Base-by-base conservation (phyloP, 2,329 filamentous ascomycete species). In the Apiospora marii region DNA sequence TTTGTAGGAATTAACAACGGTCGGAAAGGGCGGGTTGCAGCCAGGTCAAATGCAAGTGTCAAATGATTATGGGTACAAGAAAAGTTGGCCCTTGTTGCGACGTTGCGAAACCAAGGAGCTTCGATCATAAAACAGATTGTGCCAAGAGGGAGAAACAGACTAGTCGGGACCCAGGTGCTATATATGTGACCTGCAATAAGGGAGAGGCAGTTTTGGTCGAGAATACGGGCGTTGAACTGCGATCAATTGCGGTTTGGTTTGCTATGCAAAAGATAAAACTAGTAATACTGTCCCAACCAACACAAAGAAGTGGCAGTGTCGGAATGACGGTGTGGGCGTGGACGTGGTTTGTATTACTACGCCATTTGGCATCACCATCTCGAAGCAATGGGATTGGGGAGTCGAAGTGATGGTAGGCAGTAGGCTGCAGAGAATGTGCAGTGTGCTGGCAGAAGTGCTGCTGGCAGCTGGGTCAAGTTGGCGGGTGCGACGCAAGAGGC, bases 101-200 rank as follows among this genome's bases (percentile, higher is more conserved):
- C 58, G 58, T n/a, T 64, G 58, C 58, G 58, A 64, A 64, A 64
- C 58, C 13, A 64, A 64, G 58, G 58, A 64, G 58, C 6, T n/a
- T 41, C 58, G 19, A 41, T 64, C 58, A 64, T 64, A 41, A 64
- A 64, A 64, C 58, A 64, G 34, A 64, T 64, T 64, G 34, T 64
- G 58, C 58, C 58, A 37, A 64, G 34, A 41, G 58, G 22, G 8
- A 64, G 58, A 41, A 41, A 41, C 22, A n/a, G 58, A 41, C 34
- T 64, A 64, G 58, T 41, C 16, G 58, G 58, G 34, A 30, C 30
- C 34, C 30, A 16, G 58, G 41, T 41, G 58, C 58, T 41, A 64
- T 64, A 64, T 64, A 64, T 41, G 58, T 64, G 58, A 41, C 58
- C 7, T 34, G 34, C 10, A 41, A 41, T 64, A 64, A 64, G 58